Evolutionary conservation across 768 basidiomycete species (phyloP).

Genomic region (Lentinula lateritia): DNA sequence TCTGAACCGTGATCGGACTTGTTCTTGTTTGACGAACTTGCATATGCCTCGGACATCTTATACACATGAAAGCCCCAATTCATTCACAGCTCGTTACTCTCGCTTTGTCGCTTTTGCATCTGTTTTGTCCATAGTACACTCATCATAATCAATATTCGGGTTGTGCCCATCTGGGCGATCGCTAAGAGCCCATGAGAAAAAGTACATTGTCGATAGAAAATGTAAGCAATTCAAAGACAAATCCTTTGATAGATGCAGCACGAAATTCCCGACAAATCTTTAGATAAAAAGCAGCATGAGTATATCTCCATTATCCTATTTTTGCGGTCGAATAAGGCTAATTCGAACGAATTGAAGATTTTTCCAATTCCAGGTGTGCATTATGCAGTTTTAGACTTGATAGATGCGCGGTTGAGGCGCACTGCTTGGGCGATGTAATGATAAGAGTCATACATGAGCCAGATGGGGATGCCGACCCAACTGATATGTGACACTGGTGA

Average conservation of each 20-base stretch:
- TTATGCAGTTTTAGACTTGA: constrained; percentile 25
- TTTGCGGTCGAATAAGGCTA: no score
- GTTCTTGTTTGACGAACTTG: not conserved
- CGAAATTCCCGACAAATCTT: no score
- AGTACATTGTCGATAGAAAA: no score
- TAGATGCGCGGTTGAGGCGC: constrained; percentile 29
- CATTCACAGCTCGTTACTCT: not conserved
- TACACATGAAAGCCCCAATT: not conserved
- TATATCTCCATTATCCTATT: no score
- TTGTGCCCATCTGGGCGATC: no score
- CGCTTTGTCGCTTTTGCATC: not conserved
- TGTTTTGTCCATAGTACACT: not conserved
- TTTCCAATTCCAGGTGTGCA: no score
- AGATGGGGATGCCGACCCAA: constrained; percentile 75
- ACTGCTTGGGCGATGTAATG: constrained; percentile 59
- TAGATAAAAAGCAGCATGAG: no score
- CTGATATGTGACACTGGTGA: constrained; percentile 27
- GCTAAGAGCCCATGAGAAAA: no score
- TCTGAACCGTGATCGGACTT: not conserved
- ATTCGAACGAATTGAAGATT: not conserved
- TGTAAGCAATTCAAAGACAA: no score
- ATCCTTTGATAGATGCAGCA: no score
- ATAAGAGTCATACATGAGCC: constrained; percentile 78
- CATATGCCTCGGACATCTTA: not conserved
- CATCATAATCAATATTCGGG: no score